Conservation (phyloP, 768 basidiomycete genomes). For the Nevesoporus exiguus region DNA sequence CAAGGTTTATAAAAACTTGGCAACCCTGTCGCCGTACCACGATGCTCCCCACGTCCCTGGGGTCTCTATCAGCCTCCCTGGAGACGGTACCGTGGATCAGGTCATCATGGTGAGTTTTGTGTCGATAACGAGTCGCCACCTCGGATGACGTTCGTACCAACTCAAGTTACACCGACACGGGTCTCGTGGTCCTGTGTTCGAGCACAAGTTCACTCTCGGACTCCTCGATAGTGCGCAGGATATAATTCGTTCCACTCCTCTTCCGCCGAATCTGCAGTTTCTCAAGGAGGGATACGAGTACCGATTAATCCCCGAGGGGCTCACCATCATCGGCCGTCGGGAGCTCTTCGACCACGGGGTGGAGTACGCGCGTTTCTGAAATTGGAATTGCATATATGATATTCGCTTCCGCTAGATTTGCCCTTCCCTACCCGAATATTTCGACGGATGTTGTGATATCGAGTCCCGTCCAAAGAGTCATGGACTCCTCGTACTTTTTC, state of each 20-base stretch:
- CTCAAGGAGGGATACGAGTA: slow-evolving; percentile 37
- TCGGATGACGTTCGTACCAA: neutral
- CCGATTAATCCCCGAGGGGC: slow-evolving; percentile 32
- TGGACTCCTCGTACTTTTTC: slow-evolving; percentile 44
- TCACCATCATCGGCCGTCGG: slow-evolving; percentile 36
- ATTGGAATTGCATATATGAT: neutral
- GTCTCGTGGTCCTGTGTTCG: slow-evolving; percentile 35
- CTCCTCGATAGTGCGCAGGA: slow-evolving; percentile 30
- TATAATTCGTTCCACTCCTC: slow-evolving; percentile 24
- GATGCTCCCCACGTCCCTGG: slow-evolving; percentile 29
- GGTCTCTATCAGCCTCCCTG: slow-evolving; percentile 30
- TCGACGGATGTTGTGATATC: slow-evolving; percentile 17
- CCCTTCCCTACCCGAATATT: slow-evolving; percentile 22
- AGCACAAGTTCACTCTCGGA: slow-evolving; percentile 31
- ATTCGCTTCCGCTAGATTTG: slow-evolving; percentile 11
- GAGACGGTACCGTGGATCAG: slow-evolving; percentile 38
- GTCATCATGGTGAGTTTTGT: slow-evolving; percentile 33
- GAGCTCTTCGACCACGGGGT: slow-evolving; percentile 41
- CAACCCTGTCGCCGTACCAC: slow-evolving; percentile 37
- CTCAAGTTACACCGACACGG: slow-evolving; percentile 42
- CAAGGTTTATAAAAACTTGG: slow-evolving; percentile 21
- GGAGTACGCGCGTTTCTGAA: slow-evolving; percentile 21
- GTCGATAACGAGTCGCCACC: no score
- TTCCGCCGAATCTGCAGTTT: slow-evolving; percentile 35
- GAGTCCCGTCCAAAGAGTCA: slow-evolving; percentile 21